Evolutionary conservation across 805 yeast species (phyloP), one percentile per base, ranked within the genome.

Genomic region (Starmera pachycereana): DNA sequence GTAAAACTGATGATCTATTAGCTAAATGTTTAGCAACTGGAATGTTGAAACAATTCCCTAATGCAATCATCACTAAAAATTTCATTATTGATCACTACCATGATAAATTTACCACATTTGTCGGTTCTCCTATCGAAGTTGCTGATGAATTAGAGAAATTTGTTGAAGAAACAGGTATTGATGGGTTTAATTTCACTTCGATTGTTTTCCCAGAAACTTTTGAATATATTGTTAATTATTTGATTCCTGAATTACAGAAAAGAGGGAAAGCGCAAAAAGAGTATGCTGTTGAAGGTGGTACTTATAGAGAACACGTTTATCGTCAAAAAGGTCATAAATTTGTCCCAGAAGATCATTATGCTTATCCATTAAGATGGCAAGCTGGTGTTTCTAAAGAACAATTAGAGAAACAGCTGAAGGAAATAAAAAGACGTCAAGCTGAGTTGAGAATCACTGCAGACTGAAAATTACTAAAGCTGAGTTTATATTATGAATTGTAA

Each of bases 101-200:
- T 35, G 36, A 30, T 18, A 27, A 29, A 7, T 58, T 57, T 6
- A 45, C 53, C 31, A 43, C 47, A 22, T 40, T 37, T 29, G 29
- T 33, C 33, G 69, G 69, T 6, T 52, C 61, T 28, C 50, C 65
- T 5, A 37, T 43, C 30, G 57, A 57, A 36, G 65, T 65, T 18
- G 66, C 66, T 8, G 65, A 65, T 42, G 53, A 58, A 37, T 49
- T 64, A 32, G 64, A 62, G 42, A 41, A 49, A 37, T 64, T 66
- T 68, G 62, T 58, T 8, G 63, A 61, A 12, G 47, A 51, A 12
- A 53, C 63, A 9, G 64, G 56, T 33, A 56, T 65, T 13, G 69
- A 64, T 40, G 69, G 69, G 2, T 64, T 65, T 48, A 64, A 64
- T 40, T 51, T 64, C 35, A 57, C 63, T 4, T 58, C 63, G 40